Evolutionary conservation across 129 eudicot genomes (phyloP), one percentile per base, ranked within the genome.

Genomic region (Flaveria ramosissima): DNA sequence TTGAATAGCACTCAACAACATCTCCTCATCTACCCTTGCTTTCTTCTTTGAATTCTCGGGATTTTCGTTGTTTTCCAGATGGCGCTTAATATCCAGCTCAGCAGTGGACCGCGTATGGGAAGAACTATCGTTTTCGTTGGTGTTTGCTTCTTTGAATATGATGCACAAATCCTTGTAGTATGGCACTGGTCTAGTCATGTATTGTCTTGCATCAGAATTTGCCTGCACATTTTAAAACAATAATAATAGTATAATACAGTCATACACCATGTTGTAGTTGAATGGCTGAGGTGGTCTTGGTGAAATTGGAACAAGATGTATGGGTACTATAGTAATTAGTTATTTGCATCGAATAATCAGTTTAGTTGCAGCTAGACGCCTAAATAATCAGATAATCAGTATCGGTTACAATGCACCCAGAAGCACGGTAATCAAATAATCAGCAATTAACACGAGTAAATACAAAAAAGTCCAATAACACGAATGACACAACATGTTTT

Each of bases 101-200:
- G 74, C 75, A 32, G 73, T 21, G 13, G 81, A 77, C 39, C 56
- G 81, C 2, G 84, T 78, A 50, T 73, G 75, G 8, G 87, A 86
- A 56, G 72, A 59, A 12, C 70, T 45, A 13, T 81, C 82, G 32
- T 77, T 75, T 71, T 61, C 85, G 12, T 83, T 71, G 0, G 48
- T 15, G 63, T 65, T 59, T 14, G 64, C 19, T 45, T 81, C 88
- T 72, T 76, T 78, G 30, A 75, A 84, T 75, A 87, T 61, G 9
- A 41, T 52, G 24, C 88, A 81, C 24, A 87, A 45, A 51, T 84
- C 83, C 24, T 75, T 81, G 32, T 78, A 84, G 83, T 67, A 78
- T 8, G 88, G 91, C 71, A 87, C 81, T 43, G 88, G 88, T 61
- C 86, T 78, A 3, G 83, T 87, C 86, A 87, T 87, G 77, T 81